phyloP scores from a whole-genome alignment of 306 rosid species.

The Castanospermum australe region DNA sequence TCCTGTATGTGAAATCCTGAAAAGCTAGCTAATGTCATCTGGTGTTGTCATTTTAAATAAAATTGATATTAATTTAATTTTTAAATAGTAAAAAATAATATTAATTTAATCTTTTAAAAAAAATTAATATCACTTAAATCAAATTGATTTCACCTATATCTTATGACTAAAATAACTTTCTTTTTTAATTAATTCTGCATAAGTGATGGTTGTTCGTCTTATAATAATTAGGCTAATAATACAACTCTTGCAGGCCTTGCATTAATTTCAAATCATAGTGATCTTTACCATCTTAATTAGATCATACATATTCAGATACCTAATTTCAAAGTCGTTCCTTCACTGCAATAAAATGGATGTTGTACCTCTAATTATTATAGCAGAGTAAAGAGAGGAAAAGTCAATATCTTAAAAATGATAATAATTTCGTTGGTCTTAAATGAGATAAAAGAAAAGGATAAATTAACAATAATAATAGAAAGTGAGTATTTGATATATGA shows the following conservation, averaged over 20 bases:
- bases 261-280: not conserved
- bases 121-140: not conserved
- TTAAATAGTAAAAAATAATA: too few relatives aligned
- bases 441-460: too few relatives aligned
- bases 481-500: too few relatives aligned
- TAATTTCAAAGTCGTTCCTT: not conserved
- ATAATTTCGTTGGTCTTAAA: slow-evolving; percentile 11
- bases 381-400: not conserved
- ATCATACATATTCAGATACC: not conserved
- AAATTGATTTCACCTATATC: too few relatives aligned
- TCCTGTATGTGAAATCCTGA: too few relatives aligned
- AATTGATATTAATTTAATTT: too few relatives aligned
- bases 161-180: too few relatives aligned
- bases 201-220: slow-evolving; percentile 40
- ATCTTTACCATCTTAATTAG: not conserved
- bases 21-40: too few relatives aligned
- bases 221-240: slow-evolving; percentile 41
- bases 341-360: not conserved
- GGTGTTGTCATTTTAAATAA: too few relatives aligned
- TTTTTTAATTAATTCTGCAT: slow-evolving; percentile 20
- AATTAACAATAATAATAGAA: too few relatives aligned
- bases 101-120: too few relatives aligned
- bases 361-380: not conserved
- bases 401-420: not conserved
- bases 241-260: slow-evolving; percentile 13